Evolutionary conservation across 2,329 filamentous ascomycete species (phyloP), one percentile per base, ranked within the genome.

Genomic region (Didymosphaeria variabile): DNA sequence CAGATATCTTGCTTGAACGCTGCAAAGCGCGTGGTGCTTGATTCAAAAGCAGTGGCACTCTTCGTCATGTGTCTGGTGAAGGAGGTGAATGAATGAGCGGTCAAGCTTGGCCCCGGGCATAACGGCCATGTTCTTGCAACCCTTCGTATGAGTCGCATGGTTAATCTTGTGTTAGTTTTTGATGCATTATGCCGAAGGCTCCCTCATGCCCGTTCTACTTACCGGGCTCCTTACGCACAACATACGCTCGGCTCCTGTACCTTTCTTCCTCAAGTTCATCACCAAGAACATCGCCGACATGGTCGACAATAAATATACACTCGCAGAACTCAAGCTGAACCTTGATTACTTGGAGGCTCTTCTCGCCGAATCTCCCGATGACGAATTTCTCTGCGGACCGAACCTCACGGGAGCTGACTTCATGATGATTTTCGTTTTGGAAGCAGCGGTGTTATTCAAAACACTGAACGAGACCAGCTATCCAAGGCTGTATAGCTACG

Each of bases 151-250:
- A 44, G 17, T 36, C 13, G 32, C 17, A 46, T 58, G 65, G n/a
- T 66, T 58, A 12, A 38, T 91, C 92, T 74, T 88, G 23, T 87
- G 67, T 32, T 55, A 75, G 68, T 77, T 74, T 60, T 51, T 77
- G 36, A 87, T 97, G 84, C 91, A 97, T 76, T 97, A 94, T 77
- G 85, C 87, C 5, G 94, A 97, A 80, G 94, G 94, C 12, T 92
- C 87, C 62, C 79, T 97, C 63, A 95, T 96, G 90, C 86, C 88
- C 0, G 81, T 88, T 51, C 76, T 95, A 64, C 79, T 94, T 0
- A 78, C 92, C 63, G 80, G 83, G 15, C 73, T 95, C 17, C 79
- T 97, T 29, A 80, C 91, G 21, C 73, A 53, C 80, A 81, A 68
- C 47, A 79, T 88, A 63, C 69, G 81, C 63, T 80, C 79, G 23